Conservation (phyloP, 2,329 filamentous ascomycete genomes). For the Drechslerella coelobrocha region DNA sequence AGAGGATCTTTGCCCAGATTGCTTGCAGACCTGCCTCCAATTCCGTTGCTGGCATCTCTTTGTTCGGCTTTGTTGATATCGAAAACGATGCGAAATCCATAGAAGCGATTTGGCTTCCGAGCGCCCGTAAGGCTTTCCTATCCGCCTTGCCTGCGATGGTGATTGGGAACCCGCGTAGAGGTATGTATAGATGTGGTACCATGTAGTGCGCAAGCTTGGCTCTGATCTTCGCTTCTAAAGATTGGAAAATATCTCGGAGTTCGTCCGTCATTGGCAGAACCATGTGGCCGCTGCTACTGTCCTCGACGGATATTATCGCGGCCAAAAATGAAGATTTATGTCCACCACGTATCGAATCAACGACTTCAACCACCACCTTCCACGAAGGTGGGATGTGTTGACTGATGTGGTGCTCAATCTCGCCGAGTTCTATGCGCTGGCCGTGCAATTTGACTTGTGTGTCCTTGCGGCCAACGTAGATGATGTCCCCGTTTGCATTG, state of each 20-base stretch:
- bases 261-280: conserved; percentile 19
- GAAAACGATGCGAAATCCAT: conserved; percentile 5
- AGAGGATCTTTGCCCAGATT: conserved; percentile 27
- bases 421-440: conserved; percentile 68
- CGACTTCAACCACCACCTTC: conserved; percentile 63
- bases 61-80: conserved; percentile 3
- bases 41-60: conserved; percentile 7
- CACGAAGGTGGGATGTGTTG: conserved; percentile 58
- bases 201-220: conserved; percentile 8
- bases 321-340: conserved; percentile 19
- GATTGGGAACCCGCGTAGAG: conserved; percentile 4
- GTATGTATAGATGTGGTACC: conserved; percentile 11
- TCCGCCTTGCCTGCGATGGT: conserved; percentile 1
- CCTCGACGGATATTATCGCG: conserved; percentile 11
- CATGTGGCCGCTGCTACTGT: conserved; percentile 12
- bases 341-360: conserved; percentile 53
- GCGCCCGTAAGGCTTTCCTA: conserved; percentile 9
- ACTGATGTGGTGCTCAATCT: conserved; percentile 61
- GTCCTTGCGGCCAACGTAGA: conserved; percentile 70
- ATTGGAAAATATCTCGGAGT: conserved; percentile 8
- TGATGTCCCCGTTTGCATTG: conserved; percentile 63
- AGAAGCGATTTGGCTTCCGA: conserved; percentile 5
- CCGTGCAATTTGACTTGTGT: conserved; percentile 73
- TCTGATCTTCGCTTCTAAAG: conserved; percentile 10
- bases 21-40: conserved; percentile 10